Evolutionary conservation across 306 rosid genomes (phyloP), one percentile per base, ranked within the genome.

Genomic region (Cicer bijugum): DNA sequence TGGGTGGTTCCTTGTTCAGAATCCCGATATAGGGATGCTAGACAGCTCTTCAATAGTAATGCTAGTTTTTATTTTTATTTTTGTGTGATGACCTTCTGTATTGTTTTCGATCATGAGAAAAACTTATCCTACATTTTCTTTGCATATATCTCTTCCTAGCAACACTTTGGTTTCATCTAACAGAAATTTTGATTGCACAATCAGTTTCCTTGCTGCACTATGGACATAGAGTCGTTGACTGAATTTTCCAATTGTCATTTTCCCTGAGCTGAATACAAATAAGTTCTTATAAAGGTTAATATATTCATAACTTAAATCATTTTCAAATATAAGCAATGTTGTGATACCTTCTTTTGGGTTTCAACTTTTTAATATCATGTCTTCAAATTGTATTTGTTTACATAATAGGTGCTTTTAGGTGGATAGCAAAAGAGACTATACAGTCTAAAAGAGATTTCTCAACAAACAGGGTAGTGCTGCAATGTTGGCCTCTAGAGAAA

Each of bases 401-500:
- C 47, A 17, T 19, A 58, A 16, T 35, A 78, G 84, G 71, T 48
- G 60, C 72, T 40, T 42, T 17, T 16, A 67, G 35, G 70, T 42
- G 74, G 59, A 72, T 71, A 79, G 19, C 12, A 14, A 68, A 43
- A 72, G 37, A 78, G 76, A 39, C 23, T 44, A 0, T 33, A 42
- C 8, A 57, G 42, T 61, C 23, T 68, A 46, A 14, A 70, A 73
- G 46, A 75, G 75, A 51, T 39, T 35, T 82, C 59, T 78, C 65
- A 43, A 48, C 63, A 62, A 48, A 59, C 53, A 65, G 83, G 82
- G 50, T 63, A 19, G 67, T 58, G 81, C 77, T 73, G 9, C 82
- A 68, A 83, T 80, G 84, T 48, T 42, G 78, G 80, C 40, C 75
- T 81, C 89, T 47, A 82, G 70, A 75, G 84, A 77, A 48, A 81